A percentile compares a stretch with the other conserved stretches of the same genome.
These are phyloP conservation scores for Schoenoplectus triqueter DNA, from an alignment of 202 grass and related monocot genomes.

Conservation along the genomic window DNA sequence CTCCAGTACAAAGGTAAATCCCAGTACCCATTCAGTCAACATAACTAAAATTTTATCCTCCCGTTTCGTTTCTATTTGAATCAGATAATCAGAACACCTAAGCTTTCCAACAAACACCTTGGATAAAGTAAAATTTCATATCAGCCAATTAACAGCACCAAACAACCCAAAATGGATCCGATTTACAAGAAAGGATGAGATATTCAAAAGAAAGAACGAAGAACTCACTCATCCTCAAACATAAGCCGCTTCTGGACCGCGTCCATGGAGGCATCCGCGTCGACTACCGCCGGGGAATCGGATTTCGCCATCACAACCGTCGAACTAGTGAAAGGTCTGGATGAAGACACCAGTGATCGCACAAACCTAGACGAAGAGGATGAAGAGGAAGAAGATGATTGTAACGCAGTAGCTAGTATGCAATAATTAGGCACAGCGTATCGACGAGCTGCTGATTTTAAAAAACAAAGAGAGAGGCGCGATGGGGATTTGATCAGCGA, in stretches of 20 bases:
- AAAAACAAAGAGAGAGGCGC: conserved; percentile 27
- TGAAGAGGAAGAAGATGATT: conserved; percentile 5
- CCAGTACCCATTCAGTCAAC: background rate
- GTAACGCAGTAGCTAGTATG: background rate
- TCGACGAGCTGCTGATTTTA: conserved; percentile 25
- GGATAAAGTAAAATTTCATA: background rate
- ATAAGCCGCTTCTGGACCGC: conserved; percentile 94
- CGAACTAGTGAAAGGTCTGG: conserved; percentile 22
- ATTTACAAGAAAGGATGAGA: background rate
- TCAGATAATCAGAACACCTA: background rate
- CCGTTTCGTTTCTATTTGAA: background rate
- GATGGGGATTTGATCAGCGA: conserved; percentile 26
- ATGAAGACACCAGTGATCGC: conserved; percentile 19
- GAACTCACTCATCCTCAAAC: conserved; percentile 95
- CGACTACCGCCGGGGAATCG: conserved; percentile 21
- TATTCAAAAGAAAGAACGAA: background rate
- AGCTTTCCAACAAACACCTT: background rate
- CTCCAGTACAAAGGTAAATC: no score
- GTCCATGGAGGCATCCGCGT: conserved; percentile 69
- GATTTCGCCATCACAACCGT: background rate
- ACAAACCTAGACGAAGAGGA: conserved; percentile 12
- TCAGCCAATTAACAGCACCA: background rate
- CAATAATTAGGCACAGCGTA: background rate
- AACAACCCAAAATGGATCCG: conserved; percentile 8
- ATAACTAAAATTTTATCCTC: background rate